Base-by-base conservation (phyloP, 139 green algal genomes). In the Chlamydomonas incerta region DNA sequence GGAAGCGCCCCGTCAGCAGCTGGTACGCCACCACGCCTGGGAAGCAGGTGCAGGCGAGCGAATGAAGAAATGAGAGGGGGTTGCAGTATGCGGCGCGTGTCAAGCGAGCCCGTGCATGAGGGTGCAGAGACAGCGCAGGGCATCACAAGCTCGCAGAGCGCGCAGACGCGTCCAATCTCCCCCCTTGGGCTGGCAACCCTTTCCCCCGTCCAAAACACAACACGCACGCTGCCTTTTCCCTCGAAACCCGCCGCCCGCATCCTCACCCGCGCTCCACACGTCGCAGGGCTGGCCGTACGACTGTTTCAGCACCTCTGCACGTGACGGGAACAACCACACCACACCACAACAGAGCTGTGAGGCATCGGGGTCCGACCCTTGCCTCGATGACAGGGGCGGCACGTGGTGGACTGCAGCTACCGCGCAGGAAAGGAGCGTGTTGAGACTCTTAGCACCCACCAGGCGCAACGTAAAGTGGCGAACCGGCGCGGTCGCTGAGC, bases 291-390 rank as follows among this genome's bases (percentile, higher is more conserved):
- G 72, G 29, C 82, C 84, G 79, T 97, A 97, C 8, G 69, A 57
- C 82, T 91, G 80, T 50, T 81, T 87, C 57, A 97, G 86, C 50
- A 97, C 93, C 89, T 97, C 94, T 52, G 94, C 89, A 0, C 92
- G 89, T 11, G 18, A 8, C 5, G 41, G 41, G 18, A 2, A 63
- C 8, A 63, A 26, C n/a, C n/a, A n/a, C n/a, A n/a, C n/a, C n/a
- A n/a, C n/a, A n/a, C n/a, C n/a, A n/a, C n/a, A n/a, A n/a, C n/a
- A n/a, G n/a, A n/a, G n/a, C n/a, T n/a, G n/a, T n/a, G n/a, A n/a
- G n/a, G n/a, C n/a, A n/a, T n/a, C n/a, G n/a, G n/a, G n/a, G n/a
- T n/a, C n/a, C n/a, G n/a, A n/a, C n/a, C n/a, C n/a, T n/a, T n/a
- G n/a, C n/a, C n/a, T n/a, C n/a, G n/a, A n/a, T n/a, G n/a, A n/a